Base-by-base conservation (phyloP, 768 basidiomycete species). In the Boletus rubropictus region DNA sequence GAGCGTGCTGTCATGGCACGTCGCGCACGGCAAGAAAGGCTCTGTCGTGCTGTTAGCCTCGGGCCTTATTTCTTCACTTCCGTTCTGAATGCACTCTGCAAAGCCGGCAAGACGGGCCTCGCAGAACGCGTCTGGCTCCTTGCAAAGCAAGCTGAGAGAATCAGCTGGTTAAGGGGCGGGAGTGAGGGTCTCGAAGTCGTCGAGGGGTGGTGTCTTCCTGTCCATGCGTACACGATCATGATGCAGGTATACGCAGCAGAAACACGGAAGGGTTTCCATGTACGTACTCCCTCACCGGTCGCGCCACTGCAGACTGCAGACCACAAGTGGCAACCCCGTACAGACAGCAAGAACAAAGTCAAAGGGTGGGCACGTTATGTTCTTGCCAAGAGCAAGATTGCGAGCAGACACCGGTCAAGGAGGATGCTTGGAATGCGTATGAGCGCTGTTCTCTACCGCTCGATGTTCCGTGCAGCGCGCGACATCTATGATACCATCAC, bases 161-260 rank as follows among this genome's bases (percentile, higher is more conserved):
- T 64, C 22, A 87, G 84, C 51, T 79, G 77, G 73, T 43, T 56
- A 1, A 53, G 27, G 27, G n/a, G 17, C 8, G 57, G 61, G 7
- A 50, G 54, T 17, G 52, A 54, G 8, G 51, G 60, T 14, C 55
- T 55, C 15, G 51, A 64, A 20, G 37, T 51, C 18, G 46, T 42
- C 24, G 46, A 67, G 37, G 79, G 83, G 0, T 92, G 88, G 88
- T 71, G 71, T 44, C 64, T 90, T 17, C 78, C 81, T 7, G 65
- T 81, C 3, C 71, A 81, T 8, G 80, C 84, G 1, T 90, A 87
- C 60, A 89, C 85, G 2, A 66, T 77, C 40, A 86, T 89, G 80
- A 60, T 91, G 46, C 72, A 80, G 39, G 68, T 77, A 27, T 88
- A 85, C 51, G 74, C 68, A 1, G 55, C 60, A 4, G 74, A 78